Evolutionary conservation across 768 basidiomycete species (phyloP).

Genomic region (Boletus subparvulus): DNA sequence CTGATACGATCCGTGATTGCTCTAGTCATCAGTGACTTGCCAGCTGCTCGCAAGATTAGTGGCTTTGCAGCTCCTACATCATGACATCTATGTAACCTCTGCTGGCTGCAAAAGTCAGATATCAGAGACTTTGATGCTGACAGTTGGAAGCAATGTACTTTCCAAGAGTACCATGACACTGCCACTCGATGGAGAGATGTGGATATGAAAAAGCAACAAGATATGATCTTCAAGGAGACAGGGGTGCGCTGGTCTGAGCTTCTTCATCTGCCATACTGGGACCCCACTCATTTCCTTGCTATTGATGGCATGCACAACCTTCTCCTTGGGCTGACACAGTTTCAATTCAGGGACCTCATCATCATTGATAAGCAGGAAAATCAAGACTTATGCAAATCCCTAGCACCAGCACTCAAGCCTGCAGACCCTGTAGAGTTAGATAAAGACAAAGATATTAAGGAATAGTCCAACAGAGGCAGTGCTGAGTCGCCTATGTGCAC

Average conservation of each 20-base stretch:
- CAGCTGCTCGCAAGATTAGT: background rate
- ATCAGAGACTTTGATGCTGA: constrained; percentile 28
- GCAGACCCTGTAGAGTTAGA: no score
- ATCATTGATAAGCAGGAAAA: constrained; percentile 5
- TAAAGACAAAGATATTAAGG: background rate
- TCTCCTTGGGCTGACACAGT: constrained; percentile 19
- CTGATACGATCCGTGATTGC: background rate
- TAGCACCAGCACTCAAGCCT: background rate
- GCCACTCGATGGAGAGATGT: constrained; percentile 17
- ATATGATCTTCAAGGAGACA: constrained; percentile 10
- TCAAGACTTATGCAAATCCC: background rate
- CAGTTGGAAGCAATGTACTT: constrained; percentile 19
- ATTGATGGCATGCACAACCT: constrained; percentile 44
- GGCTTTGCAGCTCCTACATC: background rate
- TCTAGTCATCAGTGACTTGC: background rate
- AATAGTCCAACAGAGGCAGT: background rate
- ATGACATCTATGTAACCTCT: background rate
- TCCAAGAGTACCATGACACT: constrained; percentile 14
- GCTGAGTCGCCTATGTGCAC: background rate
- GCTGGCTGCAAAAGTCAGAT: constrained; percentile 1
- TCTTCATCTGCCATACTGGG: constrained; percentile 36
- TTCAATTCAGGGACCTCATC: constrained; percentile 10
- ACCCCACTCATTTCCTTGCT: constrained; percentile 27
- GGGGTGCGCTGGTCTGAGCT: constrained; percentile 34
- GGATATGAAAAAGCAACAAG: constrained; percentile 9